Percentiles rank a stretch among this genome's conserved stretches.
phyloP scores from a whole-genome alignment of 495 filamentous ascomycete genomes.

The Daldinia concentrica region DNA sequence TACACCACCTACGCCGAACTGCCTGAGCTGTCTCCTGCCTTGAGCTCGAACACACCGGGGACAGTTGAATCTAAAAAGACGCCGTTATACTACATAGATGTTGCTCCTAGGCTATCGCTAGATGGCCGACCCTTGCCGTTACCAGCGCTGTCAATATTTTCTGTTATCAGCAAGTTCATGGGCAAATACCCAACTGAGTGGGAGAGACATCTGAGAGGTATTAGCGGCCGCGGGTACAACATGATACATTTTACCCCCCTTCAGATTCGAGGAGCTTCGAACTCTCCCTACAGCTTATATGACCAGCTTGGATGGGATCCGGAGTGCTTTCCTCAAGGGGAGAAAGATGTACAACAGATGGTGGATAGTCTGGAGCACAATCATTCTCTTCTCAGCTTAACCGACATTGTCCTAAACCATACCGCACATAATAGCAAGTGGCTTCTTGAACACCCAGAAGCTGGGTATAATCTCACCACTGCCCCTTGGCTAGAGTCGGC shows the following conservation, averaged over 20 bases:
- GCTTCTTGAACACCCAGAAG: conserved; percentile 93
- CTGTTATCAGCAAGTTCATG: conserved; percentile 98
- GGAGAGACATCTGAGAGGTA: conserved; percentile 87
- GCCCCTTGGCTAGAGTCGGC: conserved; percentile 93
- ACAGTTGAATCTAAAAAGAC: conserved; percentile 70
- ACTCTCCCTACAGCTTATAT: conserved; percentile 96
- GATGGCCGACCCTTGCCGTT: conserved; percentile 75
- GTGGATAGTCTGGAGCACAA: conserved; percentile 84
- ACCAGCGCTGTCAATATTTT: conserved; percentile 88
- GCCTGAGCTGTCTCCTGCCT: conserved; percentile 73
- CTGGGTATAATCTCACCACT: conserved; percentile 92
- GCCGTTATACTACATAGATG: conserved; percentile 87
- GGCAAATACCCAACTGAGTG: conserved; percentile 87
- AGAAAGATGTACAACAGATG: conserved; percentile 80
- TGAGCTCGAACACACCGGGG: conserved; percentile 49
- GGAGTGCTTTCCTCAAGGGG: conserved; percentile 82
- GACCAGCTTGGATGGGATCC: conserved; percentile 91
- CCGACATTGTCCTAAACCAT: conserved; percentile 98
- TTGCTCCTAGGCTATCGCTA: conserved; percentile 82
- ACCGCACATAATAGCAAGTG: conserved; percentile 95
- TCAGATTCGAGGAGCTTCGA: conserved; percentile 85
- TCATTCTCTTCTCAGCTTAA: conserved; percentile 84
- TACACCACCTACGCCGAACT: conserved; percentile 93
- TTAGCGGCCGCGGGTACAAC: conserved; percentile 91
- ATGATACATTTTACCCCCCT: conserved; percentile 99